phyloP scores from a whole-genome alignment of 495 filamentous ascomycete genomes.

The Tirmania nivea region DNA sequence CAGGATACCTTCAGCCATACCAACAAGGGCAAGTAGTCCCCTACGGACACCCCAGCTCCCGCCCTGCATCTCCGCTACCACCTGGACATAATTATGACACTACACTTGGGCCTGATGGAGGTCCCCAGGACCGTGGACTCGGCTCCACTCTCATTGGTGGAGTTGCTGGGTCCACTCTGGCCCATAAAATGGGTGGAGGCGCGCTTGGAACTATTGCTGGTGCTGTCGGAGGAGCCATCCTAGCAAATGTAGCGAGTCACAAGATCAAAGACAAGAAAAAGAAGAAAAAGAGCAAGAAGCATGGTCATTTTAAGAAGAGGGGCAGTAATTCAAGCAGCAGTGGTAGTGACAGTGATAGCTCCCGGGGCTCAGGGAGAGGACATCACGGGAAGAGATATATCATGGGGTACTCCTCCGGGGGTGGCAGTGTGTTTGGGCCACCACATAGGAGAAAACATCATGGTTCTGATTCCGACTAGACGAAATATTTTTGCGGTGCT shows the following conservation, averaged over 20 bases:
- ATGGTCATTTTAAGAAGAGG: neutral
- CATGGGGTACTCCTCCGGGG: neutral
- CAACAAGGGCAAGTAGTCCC: too few relatives aligned
- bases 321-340: neutral
- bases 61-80: too few relatives aligned
- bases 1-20: too few relatives aligned
- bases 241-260: constrained; percentile 20
- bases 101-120: neutral
- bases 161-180: constrained; percentile 25
- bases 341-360: neutral
- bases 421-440: neutral
- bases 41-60: too few relatives aligned
- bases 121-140: constrained; percentile 22
- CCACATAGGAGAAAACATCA: neutral
- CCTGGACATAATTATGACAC: too few relatives aligned
- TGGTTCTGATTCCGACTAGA: too few relatives aligned
- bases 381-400: neutral
- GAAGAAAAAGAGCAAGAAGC: constrained; percentile 16
- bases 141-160: constrained; percentile 25
- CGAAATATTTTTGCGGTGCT: too few relatives aligned
- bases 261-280: constrained; percentile 13
- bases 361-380: neutral
- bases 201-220: constrained; percentile 24
- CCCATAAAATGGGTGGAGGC: constrained; percentile 26
- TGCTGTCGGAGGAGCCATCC: constrained; percentile 26